Evolutionary conservation across 148 eudicot genomes (phyloP), one percentile per base, ranked within the genome.

Genomic region (Amaranthus hypochondriacus): DNA sequence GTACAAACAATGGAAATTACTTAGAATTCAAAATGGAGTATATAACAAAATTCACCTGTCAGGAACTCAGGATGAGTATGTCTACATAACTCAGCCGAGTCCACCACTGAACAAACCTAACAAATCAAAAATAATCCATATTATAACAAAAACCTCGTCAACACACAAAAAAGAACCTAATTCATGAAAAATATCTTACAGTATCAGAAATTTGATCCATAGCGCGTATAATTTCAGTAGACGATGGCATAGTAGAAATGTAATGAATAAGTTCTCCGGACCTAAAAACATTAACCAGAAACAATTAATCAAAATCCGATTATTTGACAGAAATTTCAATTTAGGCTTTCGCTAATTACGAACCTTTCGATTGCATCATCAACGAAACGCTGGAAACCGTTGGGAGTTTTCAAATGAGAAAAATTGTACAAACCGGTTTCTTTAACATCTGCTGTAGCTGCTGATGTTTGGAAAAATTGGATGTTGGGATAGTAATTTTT

Each of bases 141-240:
- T 4, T 5, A 18, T 64, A 3, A 7, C 60, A 0, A 18, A 83
- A 68, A 63, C 69, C 73, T 58, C 50, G 28, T 0, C 15, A 42
- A 28, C 39, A 28, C 0, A 28, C 39, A 28, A 28, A 28, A 18
- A 66, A 46, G 46, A 9, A 28, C 48, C 5, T n/a, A 65, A 65
- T 58, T 0, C 62, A 43, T 3, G 48, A 15, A 68, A 9, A 28
- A 28, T 11, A 7, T 72, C 88, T 62, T 76, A 93, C 98, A 39
- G 98, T 78, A 50, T 95, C 92, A 0, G 98, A 95, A 73, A 95
- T 90, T 72, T 95, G 93, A 76, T 95, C 98, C 93, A 95, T 87
- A 49, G 97, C 85, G 18, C 82, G 77, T 61, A 95, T 79, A 69
- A 90, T 83, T 59, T 95, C 93, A 9, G 81, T 73, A 13, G 93